These are phyloP conservation scores for Bodo saltans DNA, from an alignment of 78 protist species.

Conservation along the genomic window DNA sequence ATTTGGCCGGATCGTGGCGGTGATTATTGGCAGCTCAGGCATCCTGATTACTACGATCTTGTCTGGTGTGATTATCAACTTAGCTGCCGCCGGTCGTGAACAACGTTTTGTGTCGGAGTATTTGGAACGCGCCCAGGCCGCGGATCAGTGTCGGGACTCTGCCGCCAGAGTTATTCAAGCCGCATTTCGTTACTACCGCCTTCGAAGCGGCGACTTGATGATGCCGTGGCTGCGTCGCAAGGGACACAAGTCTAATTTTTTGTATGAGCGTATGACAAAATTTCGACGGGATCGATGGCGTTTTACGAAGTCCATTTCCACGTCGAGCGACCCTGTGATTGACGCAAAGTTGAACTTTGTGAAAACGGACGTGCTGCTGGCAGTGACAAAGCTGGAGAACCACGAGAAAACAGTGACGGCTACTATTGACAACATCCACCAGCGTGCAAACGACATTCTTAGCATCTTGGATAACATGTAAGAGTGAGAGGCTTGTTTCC, in stretches of 20 bases:
- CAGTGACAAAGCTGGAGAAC: neutral
- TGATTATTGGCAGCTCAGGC: neutral
- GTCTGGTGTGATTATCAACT: conserved; percentile 23
- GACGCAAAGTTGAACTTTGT: neutral
- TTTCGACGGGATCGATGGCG: neutral
- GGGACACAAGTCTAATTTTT: neutral
- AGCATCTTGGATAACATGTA: too few species aligned
- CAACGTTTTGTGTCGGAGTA: conserved; percentile 19
- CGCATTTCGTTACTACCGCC: neutral
- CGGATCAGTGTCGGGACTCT: neutral
- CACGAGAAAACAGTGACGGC: too few species aligned
- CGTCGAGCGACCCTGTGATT: conserved; percentile 17
- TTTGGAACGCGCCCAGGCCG: conserved; percentile 5
- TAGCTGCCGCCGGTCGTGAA: neutral
- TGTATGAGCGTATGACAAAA: neutral
- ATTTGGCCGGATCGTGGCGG: neutral
- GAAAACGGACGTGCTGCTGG: neutral
- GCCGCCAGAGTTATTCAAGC: conserved; percentile 5
- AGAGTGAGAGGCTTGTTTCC: too few species aligned
- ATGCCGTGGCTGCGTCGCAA: neutral
- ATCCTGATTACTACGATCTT: neutral
- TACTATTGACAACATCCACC: too few species aligned
- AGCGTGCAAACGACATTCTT: too few species aligned
- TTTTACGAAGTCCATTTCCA: neutral
- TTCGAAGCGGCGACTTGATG: neutral